Conservation (phyloP, 2,329 filamentous ascomycete genomes). For the Pyrenophora teres region DNA sequence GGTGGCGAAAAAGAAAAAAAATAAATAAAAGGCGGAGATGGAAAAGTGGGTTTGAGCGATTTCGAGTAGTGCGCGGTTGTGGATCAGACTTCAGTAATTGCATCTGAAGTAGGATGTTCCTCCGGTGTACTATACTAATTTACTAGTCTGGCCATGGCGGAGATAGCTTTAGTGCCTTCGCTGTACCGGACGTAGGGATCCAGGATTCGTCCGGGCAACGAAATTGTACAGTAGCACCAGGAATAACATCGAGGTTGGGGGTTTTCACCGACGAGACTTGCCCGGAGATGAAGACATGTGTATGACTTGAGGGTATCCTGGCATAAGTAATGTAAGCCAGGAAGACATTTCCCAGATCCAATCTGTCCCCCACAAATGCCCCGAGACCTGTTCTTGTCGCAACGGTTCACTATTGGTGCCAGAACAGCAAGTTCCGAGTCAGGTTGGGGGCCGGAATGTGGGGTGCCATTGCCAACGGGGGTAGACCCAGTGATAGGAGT, state of each 20-base stretch:
- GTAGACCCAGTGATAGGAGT: too few species aligned
- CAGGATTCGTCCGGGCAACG: constrained; percentile 35
- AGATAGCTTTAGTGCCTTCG: constrained; percentile 55
- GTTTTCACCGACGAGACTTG: constrained; percentile 47
- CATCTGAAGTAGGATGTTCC: neutral
- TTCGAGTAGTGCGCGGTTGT: constrained; percentile 50
- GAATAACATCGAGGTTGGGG: constrained; percentile 51
- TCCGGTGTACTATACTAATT: neutral
- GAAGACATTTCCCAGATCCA: constrained; percentile 13
- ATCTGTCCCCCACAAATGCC: neutral
- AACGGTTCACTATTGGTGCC: neutral
- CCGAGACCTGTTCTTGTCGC: neutral
- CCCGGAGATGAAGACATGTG: constrained; percentile 19
- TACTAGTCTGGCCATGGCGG: constrained; percentile 52
- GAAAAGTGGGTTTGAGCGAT: constrained; percentile 48
- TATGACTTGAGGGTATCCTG: neutral
- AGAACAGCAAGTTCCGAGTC: neutral
- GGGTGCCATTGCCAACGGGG: neutral
- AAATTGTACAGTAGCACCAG: constrained; percentile 41
- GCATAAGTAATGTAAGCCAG: neutral
- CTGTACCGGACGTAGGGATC: constrained; percentile 49
- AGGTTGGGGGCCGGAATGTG: constrained; percentile 8
- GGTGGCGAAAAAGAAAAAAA: neutral
- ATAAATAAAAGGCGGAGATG: constrained; percentile 28
- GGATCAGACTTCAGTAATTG: constrained; percentile 39